These are phyloP conservation scores for Lentinula sp. DNA, from an alignment of 768 basidiomycete species.

Conservation along the genomic window DNA sequence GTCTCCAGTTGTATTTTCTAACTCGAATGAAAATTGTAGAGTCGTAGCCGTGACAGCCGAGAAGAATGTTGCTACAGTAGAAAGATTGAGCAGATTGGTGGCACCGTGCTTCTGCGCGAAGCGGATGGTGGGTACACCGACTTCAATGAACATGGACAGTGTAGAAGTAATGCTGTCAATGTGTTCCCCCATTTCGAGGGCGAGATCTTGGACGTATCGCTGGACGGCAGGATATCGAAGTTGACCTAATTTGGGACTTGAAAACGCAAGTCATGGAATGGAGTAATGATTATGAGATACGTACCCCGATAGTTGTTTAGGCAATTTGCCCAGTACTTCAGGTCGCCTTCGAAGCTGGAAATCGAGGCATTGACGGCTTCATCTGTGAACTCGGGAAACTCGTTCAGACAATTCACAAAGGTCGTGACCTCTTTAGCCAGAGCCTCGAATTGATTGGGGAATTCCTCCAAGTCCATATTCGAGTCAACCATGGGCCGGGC, in stretches of 20 bases:
- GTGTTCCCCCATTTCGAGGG: slow-evolving; percentile 72
- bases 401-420: slow-evolving; percentile 66
- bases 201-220: slow-evolving; percentile 67
- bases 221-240: slow-evolving; percentile 69
- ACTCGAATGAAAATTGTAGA: slow-evolving; percentile 58
- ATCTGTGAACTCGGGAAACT: slow-evolving; percentile 75
- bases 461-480: slow-evolving; percentile 55
- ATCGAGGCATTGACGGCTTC: slow-evolving; percentile 67
- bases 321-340: slow-evolving; percentile 78
- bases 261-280: neutral
- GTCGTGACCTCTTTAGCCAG: slow-evolving; percentile 63
- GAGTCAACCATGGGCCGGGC: slow-evolving; percentile 48
- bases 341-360: slow-evolving; percentile 59
- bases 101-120: slow-evolving; percentile 72
- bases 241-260: slow-evolving; percentile 38
- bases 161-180: slow-evolving; percentile 62
- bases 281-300: slow-evolving; percentile 4
- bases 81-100: slow-evolving; percentile 63
- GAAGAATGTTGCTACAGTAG: slow-evolving; percentile 57
- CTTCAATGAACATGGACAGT: slow-evolving; percentile 70
- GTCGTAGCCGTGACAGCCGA: slow-evolving; percentile 39
- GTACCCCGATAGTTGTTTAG: slow-evolving; percentile 56
- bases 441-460: slow-evolving; percentile 57
- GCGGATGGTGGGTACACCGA: slow-evolving; percentile 75
- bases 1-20: slow-evolving; percentile 29